A percentile compares a stretch with the other conserved stretches of the same genome.
phyloP scores from a whole-genome alignment of 768 basidiomycete species.

The Lactarius deliciosus region DNA sequence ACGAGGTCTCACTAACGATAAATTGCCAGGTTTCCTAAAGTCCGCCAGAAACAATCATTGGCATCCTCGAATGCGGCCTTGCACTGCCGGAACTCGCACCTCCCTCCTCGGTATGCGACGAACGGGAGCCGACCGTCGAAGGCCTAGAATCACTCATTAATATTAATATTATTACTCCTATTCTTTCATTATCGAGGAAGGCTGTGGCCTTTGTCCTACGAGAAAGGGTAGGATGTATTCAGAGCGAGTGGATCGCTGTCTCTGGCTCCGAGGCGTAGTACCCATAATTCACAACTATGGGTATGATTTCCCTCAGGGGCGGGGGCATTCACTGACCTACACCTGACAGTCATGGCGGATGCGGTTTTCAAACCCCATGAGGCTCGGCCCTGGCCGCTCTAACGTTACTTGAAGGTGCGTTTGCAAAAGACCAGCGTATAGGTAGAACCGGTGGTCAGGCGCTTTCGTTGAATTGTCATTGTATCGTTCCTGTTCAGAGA shows the following conservation, averaged over 20 bases:
- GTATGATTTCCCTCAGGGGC: constrained; percentile 37
- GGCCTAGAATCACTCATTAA: constrained; percentile 41
- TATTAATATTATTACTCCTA: no score
- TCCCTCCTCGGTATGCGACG: constrained; percentile 31
- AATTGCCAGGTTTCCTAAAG: constrained; percentile 54
- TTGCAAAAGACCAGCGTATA: constrained; percentile 29
- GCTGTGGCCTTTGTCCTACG: constrained; percentile 63
- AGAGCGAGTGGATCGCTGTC: constrained; percentile 43
- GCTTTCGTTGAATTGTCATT: neutral
- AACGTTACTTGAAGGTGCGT: constrained; percentile 45
- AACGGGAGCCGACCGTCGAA: constrained; percentile 37
- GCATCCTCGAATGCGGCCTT: constrained; percentile 52
- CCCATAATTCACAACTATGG: constrained; percentile 67
- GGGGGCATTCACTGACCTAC: neutral
- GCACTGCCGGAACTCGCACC: constrained; percentile 38
- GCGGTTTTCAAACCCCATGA: constrained; percentile 65
- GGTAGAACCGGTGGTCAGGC: neutral
- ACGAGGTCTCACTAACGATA: neutral
- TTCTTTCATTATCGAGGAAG: constrained; percentile 40
- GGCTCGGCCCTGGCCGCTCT: constrained; percentile 55
- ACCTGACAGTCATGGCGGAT: constrained; percentile 55
- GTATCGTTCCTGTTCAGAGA: neutral
- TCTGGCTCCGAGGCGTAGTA: constrained; percentile 36
- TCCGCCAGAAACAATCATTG: constrained; percentile 37
- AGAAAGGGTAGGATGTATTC: constrained; percentile 67